A percentile compares a stretch with the other conserved stretches of the same genome.
Evolutionary conservation across 208 protist genomes (phyloP).

Genomic region (Leishmania amazonensis): DNA sequence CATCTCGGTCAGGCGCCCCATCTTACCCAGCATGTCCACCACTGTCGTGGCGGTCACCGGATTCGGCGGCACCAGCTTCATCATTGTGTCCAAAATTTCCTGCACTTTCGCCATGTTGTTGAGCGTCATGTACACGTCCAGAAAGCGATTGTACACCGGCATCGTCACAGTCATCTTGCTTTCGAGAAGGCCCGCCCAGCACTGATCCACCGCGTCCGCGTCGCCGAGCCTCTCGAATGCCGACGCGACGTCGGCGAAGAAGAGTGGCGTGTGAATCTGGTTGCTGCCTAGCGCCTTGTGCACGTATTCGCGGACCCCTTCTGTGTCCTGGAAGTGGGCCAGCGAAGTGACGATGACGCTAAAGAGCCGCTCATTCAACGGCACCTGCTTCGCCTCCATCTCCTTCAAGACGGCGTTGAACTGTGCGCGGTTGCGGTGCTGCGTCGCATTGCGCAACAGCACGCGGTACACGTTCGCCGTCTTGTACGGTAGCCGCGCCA

Average conservation of each 20-base stretch:
- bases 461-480: conserved; percentile 77
- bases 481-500: conserved; percentile 63
- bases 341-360: conserved; percentile 73
- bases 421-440: conserved; percentile 45
- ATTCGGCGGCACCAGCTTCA: conserved; percentile 89
- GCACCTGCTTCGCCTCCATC: conserved; percentile 42
- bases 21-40: conserved; percentile 93
- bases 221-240: conserved; percentile 74
- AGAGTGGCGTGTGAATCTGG: conserved; percentile 56
- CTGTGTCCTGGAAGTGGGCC: conserved; percentile 67
- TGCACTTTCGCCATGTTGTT: conserved; percentile 89
- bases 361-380: conserved; percentile 79
- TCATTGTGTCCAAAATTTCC: conserved; percentile 91
- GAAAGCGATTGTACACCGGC: conserved; percentile 91
- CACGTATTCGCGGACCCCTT: conserved; percentile 67
- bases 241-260: conserved; percentile 81
- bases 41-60: conserved; percentile 91
- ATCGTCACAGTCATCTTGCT: conserved; percentile 83
- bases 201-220: conserved; percentile 56
- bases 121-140: conserved; percentile 83
- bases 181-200: conserved; percentile 76
- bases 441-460: conserved; percentile 74
- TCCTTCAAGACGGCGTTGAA: conserved; percentile 67
- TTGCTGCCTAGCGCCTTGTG: conserved; percentile 52
- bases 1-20: conserved; percentile 89